Evolutionary conservation across 768 basidiomycete genomes (phyloP), one percentile per base, ranked within the genome.

Genomic region (Omphalotus guepiniiformis): DNA sequence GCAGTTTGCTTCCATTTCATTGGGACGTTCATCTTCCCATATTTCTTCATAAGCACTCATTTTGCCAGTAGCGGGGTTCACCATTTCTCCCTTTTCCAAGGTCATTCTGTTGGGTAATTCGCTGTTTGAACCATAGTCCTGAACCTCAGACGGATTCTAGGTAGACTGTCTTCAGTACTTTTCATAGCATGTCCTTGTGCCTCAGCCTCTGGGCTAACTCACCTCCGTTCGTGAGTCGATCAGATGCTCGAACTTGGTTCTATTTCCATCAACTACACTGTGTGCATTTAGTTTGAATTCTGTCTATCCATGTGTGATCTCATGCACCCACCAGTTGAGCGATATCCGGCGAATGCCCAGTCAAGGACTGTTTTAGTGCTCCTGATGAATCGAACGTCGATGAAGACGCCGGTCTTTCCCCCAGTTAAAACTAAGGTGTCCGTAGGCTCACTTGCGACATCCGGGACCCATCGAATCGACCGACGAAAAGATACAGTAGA

Each of bases 331-430:
- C 51, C 36, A 4, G 21, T 55, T 2, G 52, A 51, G 11, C 68
- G 57, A 51, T 62, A 65, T 22, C 70, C 70, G 12, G 68, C 68
- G 54, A 70, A 64, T 1, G 63, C 70, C 70, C 68, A 72, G 34
- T 72, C 67, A 9, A 70, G 52, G 16, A 53, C 48, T n/a, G n/a
- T n/a, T 2, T 55, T 40, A 2, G 55, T 49, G 18, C 53, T 55
- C 42, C 63, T 66, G n/a, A 61, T 36, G 25, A 68, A 71, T 11
- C 69, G 55, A 2, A 64, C 63, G 49, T 72, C 69, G 8, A 70
- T 39, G 40, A 69, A 72, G 23, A 59, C 55, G 26, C 66, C 63
- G 26, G 55, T 57, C 9, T 53, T 52, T 1, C 51, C 49, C 1
- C 61, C 64, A 13, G 62, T 67, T 16, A 71, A 48, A 6, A 71